Evolutionary conservation across 805 yeast genomes (phyloP).

Genomic region (Kockiozyma suomiensis): DNA sequence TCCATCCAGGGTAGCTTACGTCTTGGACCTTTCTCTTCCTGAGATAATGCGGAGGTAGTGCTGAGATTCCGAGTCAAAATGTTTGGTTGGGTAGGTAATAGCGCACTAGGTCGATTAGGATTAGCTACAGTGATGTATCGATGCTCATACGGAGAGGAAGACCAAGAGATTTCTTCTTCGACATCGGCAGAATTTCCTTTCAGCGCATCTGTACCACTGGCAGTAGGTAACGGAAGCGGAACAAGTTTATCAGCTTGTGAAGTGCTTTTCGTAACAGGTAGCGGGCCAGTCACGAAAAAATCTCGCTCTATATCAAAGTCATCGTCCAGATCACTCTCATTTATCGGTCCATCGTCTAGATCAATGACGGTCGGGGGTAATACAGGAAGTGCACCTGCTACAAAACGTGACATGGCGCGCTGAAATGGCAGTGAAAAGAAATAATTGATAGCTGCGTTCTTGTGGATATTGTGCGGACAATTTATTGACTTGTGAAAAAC

Average conservation of each 20-base stretch:
- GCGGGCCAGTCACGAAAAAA: not conserved
- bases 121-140: not conserved
- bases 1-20: constrained; percentile 10
- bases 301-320: constrained; percentile 5
- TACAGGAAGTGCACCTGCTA: not conserved
- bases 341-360: constrained; percentile 5
- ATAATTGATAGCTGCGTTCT: too few relatives aligned
- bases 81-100: not conserved
- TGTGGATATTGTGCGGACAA: too few relatives aligned
- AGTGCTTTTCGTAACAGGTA: not conserved
- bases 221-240: not conserved
- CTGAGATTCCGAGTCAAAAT: not conserved
- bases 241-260: not conserved
- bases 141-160: constrained; percentile 12
- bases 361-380: constrained; percentile 1
- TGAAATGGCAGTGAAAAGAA: too few relatives aligned
- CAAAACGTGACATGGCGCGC: too few relatives aligned
- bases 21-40: not conserved
- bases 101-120: not conserved
- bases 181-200: not conserved
- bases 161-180: not conserved
- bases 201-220: too few relatives aligned
- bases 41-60: not conserved
- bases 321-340: constrained; percentile 10
- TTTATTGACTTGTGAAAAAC: too few relatives aligned